Evolutionary conservation across 345 rosid genomes (phyloP).

Genomic region (Eucalyptus pauciflora): DNA sequence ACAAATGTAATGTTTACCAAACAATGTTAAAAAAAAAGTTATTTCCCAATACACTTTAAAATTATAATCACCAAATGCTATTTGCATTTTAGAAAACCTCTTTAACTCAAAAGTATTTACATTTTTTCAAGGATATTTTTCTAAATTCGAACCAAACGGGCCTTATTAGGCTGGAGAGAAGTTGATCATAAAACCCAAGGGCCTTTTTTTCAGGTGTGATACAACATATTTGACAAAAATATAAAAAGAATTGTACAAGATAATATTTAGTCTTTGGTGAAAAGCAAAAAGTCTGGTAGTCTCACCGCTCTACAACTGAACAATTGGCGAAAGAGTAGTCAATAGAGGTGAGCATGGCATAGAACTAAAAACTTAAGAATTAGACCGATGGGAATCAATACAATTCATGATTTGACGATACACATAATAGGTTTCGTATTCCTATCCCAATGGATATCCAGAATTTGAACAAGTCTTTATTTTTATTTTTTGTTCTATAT

Average conservation of each 20-base stretch:
- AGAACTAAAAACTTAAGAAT: too few relatives aligned
- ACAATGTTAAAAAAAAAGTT: accelerated
- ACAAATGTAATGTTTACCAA: too few relatives aligned
- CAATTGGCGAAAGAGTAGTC: neutral
- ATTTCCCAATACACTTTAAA: too few relatives aligned
- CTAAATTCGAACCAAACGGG: accelerated
- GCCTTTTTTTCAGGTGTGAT: neutral
- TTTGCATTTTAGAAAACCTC: too few relatives aligned
- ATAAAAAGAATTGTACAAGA: neutral
- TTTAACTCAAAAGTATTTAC: neutral
- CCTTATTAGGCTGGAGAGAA: neutral
- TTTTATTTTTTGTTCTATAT: too few relatives aligned
- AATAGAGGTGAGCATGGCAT: too few relatives aligned
- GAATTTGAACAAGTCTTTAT: too few relatives aligned
- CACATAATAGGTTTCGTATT: accelerated
- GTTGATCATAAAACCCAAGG: accelerated
- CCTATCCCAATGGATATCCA: too few relatives aligned
- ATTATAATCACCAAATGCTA: too few relatives aligned
- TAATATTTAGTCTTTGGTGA: neutral
- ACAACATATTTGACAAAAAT: neutral
- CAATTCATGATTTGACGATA: too few relatives aligned
- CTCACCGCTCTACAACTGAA: neutral
- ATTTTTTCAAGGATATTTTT: accelerated
- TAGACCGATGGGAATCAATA: too few relatives aligned
- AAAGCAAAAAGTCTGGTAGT: neutral